A percentile compares a stretch with the other conserved stretches of the same genome.
Evolutionary conservation across 768 basidiomycete species (phyloP).

Genomic region (Naganishia friedmannii): DNA sequence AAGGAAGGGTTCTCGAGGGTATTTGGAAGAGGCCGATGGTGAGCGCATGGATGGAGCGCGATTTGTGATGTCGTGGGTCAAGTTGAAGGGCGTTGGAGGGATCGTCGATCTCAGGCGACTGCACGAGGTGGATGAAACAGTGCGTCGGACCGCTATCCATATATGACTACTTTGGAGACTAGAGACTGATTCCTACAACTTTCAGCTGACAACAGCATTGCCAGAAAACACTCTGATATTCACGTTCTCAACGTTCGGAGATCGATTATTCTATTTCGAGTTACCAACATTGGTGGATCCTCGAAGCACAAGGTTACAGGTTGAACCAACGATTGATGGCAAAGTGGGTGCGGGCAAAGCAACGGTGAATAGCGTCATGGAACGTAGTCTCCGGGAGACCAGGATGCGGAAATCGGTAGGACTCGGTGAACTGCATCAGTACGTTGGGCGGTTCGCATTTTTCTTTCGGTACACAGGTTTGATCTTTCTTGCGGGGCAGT

Average conservation of each 20-base stretch:
- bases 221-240: constrained; percentile 40
- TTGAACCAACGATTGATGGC: constrained; percentile 21
- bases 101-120: constrained; percentile 34
- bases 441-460: background rate
- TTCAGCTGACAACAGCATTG: constrained; percentile 7
- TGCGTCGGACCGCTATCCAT: background rate
- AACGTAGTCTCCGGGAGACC: constrained; percentile 36
- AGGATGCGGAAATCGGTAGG: constrained; percentile 35
- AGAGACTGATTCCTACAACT: background rate
- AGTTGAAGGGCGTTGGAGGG: constrained; percentile 33
- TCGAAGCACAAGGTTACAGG: background rate
- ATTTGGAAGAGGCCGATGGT: too few species aligned
- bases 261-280: constrained; percentile 10
- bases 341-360: constrained; percentile 58
- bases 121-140: constrained; percentile 26
- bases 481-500: constrained; percentile 37
- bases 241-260: constrained; percentile 27
- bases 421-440: constrained; percentile 24
- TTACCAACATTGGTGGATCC: background rate
- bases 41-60: background rate
- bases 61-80: constrained; percentile 32
- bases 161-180: background rate
- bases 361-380: constrained; percentile 55
- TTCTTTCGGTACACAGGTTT: background rate
- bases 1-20: too few species aligned